These are phyloP conservation scores for Entonaema liquescens DNA, from an alignment of 495 filamentous ascomycete species.

Conservation along the genomic window DNA sequence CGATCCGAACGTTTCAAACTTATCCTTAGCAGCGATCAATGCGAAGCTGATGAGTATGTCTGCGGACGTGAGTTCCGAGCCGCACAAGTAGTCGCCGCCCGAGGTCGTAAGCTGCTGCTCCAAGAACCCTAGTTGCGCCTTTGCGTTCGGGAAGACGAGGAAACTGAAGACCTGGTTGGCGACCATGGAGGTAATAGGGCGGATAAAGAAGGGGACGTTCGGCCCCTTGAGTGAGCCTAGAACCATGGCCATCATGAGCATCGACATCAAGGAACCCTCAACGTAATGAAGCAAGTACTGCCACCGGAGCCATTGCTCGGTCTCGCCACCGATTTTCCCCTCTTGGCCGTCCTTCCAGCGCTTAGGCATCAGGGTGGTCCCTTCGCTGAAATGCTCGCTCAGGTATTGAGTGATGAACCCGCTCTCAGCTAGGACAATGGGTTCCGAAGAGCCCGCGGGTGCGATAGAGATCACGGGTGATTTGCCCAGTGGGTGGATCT, in stretches of 20 bases:
- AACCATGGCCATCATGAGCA: slow-evolving; percentile 60
- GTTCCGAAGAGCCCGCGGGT: slow-evolving; percentile 51
- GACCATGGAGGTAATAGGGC: slow-evolving; percentile 74
- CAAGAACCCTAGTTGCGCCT: slow-evolving; percentile 73
- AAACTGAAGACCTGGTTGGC: slow-evolving; percentile 65
- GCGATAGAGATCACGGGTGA: slow-evolving; percentile 74
- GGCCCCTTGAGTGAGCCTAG: slow-evolving; percentile 62
- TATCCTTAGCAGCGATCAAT: slow-evolving; percentile 65
- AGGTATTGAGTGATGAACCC: slow-evolving; percentile 83
- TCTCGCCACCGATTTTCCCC: slow-evolving; percentile 70
- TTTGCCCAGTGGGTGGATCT: slow-evolving; percentile 87
- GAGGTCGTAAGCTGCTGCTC: slow-evolving; percentile 74
- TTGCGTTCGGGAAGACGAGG: slow-evolving; percentile 71
- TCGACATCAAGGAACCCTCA: slow-evolving; percentile 74
- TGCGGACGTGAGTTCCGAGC: slow-evolving; percentile 73
- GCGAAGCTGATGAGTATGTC: slow-evolving; percentile 86
- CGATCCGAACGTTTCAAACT: slow-evolving; percentile 58
- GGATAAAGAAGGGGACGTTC: slow-evolving; percentile 84
- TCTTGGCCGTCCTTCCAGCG: slow-evolving; percentile 66
- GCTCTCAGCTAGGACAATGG: slow-evolving; percentile 80
- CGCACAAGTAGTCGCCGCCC: slow-evolving; percentile 75
- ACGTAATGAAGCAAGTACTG: slow-evolving; percentile 83
- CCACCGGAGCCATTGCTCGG: slow-evolving; percentile 77
- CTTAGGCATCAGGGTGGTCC: slow-evolving; percentile 67
- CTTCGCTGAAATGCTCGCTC: slow-evolving; percentile 69